Base-by-base conservation (phyloP, 202 grass and related monocot genomes). In the Miscanthus sacchariflorus region DNA sequence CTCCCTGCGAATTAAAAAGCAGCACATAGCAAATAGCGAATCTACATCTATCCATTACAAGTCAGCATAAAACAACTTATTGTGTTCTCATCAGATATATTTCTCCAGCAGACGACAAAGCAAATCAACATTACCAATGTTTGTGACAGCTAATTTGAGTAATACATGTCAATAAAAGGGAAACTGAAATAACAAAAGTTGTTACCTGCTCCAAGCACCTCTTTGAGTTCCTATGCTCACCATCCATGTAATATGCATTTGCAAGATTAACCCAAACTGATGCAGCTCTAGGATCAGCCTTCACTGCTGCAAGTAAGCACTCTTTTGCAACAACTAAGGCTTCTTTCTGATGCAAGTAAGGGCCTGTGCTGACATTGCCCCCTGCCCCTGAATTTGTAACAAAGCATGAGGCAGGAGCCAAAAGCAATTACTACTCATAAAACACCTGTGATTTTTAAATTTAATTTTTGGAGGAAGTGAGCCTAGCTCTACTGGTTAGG, bases 251-350 rank as follows among this genome's bases (percentile, higher is more conserved):
- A 88, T 93, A 99, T 80, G 97, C 92, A 95, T 93, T 99, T 76
- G 91, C 91, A 93, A 99, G 97, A 90, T 99, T 96, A 48, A 97
- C 93, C 93, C 94, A 97, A n/a, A 99, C 72, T 35, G 90, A 86
- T 78, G 93, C 93, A 78, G 93, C 84, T 89, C 93, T 93, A 68
- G 94, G 93, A 82, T 99, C 97, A 81, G 91, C 76, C 79, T 93
- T 99, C 19, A 65, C 88, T 67, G 94, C 93, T 76, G 89, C 92
- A 86, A 95, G 84, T 76, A 96, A 87, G 83, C 97, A 99, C 72
- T 93, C 97, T 85, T 97, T 95, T 87, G 97, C 97, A 80, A 92
- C 93, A 91, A 68, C 65, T 86, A 92, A 93, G 80, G 87, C 93
- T 91, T 96, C 91, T 89, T 95, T 92, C 88, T 93, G 94, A 85